These are phyloP conservation scores for Nepenthes gracilis DNA, from an alignment of 148 eudicot genomes.

Conservation along the genomic window DNA sequence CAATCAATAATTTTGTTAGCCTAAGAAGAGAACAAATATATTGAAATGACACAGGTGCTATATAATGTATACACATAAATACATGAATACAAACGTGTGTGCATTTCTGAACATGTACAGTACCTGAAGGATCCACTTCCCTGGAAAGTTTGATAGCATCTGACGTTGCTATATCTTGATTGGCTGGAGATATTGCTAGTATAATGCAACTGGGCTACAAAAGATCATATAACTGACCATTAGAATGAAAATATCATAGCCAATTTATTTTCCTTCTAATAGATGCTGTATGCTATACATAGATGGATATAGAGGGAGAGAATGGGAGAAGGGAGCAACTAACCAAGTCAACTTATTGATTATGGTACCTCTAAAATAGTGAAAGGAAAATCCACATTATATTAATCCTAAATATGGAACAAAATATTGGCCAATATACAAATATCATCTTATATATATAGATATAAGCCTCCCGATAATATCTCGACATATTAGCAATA, in stretches of 20 bases:
- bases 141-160: conserved; percentile 37
- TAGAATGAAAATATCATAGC: neutral
- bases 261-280: neutral
- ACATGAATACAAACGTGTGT: neutral
- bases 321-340: too few species aligned
- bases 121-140: conserved; percentile 44
- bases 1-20: conserved; percentile 1
- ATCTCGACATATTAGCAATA: too few species aligned
- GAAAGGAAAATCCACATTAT: too few species aligned
- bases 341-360: too few species aligned
- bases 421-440: too few species aligned
- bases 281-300: neutral
- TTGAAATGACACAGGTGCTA: neutral
- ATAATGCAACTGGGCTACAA: conserved; percentile 40
- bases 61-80: too few species aligned
- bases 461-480: too few species aligned
- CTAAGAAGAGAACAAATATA: neutral
- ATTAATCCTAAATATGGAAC: too few species aligned
- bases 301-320: too few species aligned
- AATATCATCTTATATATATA: too few species aligned
- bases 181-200: conserved; percentile 33
- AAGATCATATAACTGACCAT: neutral
- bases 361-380: too few species aligned
- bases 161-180: conserved; percentile 39
- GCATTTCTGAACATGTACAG: neutral